Percentiles rank a stretch among this genome's conserved stretches.
Evolutionary conservation across 108 stramenopile genomes (phyloP).

Genomic region (Schizochytrium sp.): DNA sequence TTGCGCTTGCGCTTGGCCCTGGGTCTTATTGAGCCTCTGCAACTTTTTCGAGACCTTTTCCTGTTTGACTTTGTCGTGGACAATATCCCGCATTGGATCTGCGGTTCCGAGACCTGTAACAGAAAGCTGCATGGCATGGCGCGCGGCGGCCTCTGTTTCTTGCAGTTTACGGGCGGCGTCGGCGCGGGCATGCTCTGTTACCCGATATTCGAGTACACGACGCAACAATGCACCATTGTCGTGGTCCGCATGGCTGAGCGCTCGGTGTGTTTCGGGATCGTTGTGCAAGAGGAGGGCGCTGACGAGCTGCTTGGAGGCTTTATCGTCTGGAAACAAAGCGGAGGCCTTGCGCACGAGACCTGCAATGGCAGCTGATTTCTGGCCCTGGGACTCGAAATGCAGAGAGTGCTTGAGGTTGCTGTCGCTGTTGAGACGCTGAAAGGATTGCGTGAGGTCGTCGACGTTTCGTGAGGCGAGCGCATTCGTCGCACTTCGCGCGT

Average conservation of each 20-base stretch:
- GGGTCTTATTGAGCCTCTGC: not conserved
- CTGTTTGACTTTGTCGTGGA: not conserved
- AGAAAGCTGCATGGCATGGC: not conserved
- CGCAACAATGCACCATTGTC: not conserved
- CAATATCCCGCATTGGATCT: not conserved
- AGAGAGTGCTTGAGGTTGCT: not conserved
- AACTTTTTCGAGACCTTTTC: not conserved
- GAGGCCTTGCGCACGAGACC: not conserved
- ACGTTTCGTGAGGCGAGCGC: not conserved
- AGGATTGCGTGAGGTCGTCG: not conserved
- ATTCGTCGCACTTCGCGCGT: not conserved
- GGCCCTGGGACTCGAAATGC: not conserved
- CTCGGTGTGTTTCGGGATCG: not conserved
- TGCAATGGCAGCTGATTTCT: not conserved
- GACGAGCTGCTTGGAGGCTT: not conserved
- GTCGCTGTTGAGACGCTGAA: conserved; percentile 3
- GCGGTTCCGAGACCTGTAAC: not conserved
- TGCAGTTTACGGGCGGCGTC: not conserved
- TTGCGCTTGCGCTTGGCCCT: not conserved
- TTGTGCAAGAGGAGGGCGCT: not conserved
- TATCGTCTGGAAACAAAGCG: not conserved
- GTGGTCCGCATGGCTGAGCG: not conserved
- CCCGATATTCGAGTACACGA: not conserved
- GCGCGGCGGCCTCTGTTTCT: not conserved
- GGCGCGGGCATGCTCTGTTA: not conserved